Evolutionary conservation across 371 early-diverging fungal genomes (phyloP).

Genomic region (Mycotypha africana): DNA sequence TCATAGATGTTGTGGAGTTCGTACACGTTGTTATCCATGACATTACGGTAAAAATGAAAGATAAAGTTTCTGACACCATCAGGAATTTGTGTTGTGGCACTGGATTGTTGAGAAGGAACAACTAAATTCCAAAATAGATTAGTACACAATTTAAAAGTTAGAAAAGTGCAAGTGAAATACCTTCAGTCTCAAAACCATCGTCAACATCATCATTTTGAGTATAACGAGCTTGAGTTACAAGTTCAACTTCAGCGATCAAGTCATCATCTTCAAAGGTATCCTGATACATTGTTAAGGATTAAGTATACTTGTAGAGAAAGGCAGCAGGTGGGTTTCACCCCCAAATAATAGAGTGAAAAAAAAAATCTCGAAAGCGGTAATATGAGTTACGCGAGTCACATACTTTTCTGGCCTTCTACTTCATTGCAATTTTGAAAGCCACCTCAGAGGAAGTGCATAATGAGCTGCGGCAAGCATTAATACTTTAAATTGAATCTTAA

Average conservation of each 20-base stretch:
- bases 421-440: no score
- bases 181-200: slow-evolving; percentile 43
- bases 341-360: neutral
- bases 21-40: slow-evolving; percentile 73
- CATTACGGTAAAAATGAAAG: slow-evolving; percentile 72
- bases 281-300: slow-evolving; percentile 65
- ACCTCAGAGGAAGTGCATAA: no score
- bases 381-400: slow-evolving; percentile 7
- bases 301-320: no score
- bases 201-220: slow-evolving; percentile 49
- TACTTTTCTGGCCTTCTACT: no score
- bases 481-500: no score
- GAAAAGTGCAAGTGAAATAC: slow-evolving; percentile 10
- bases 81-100: slow-evolving; percentile 61
- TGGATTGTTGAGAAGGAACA: slow-evolving; percentile 35
- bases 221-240: slow-evolving; percentile 55
- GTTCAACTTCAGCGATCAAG: slow-evolving; percentile 79
- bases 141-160: no score
- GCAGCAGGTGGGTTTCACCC: neutral
- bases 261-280: slow-evolving; percentile 76
- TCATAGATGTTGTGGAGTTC: slow-evolving; percentile 89
- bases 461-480: no score
- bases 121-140: neutral
- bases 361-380: no score
- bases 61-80: slow-evolving; percentile 83